Base-by-base conservation (phyloP, 1,284 basidiomycete species). In the Schizophyllum amplum region DNA sequence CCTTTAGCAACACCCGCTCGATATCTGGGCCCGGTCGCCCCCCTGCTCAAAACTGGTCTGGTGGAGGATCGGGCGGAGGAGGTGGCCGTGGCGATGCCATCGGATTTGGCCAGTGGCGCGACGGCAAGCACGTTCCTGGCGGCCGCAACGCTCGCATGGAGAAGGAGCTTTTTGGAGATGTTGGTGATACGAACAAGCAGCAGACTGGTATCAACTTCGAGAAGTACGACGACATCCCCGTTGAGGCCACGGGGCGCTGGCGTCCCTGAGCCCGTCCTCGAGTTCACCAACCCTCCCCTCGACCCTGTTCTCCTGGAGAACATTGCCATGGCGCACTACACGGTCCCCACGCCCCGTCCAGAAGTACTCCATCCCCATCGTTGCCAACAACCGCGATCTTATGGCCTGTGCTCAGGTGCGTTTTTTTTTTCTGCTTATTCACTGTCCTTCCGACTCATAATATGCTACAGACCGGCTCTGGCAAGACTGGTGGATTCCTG, bases 201-300 rank as follows among this genome's bases (percentile, higher is more conserved):
- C 87, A 93, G 67, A 97, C 95, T 53, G 97, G 97, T 64, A 98
- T 99, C 79, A 99, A 99, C 80, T 99, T 99, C 69, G 97, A 99
- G 80, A 97, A 97, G 76, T 99, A 99, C 71, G 95, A 97, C 72
- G 96, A 99, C 73, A 99, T 99, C 68, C 97, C 97, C 62, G 95
- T 99, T 65, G 97, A 99, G 77, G 96, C 94, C 49, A 98, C 94
- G 53, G 97, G n/a, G 97, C 64, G 85, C 87, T 60, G 92, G 90
- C 64, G 95, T 97, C 23, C 97, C 97, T 61, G 96, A 98, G 56
- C 94, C 96, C 54, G 85, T 98, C 64, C 83, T 73, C 62, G 82
- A 86, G 58, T 99, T 99, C 77, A 90, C 87, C 57, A 84, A 80
- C 68, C 89, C 94, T 53, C 95, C 94, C 62, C 79, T 99, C 68